A percentile compares a stretch with the other conserved stretches of the same genome.
Conservation (phyloP, 2,329 filamentous ascomycete species). For the Paraphaeosphaeria sporulosa region DNA sequence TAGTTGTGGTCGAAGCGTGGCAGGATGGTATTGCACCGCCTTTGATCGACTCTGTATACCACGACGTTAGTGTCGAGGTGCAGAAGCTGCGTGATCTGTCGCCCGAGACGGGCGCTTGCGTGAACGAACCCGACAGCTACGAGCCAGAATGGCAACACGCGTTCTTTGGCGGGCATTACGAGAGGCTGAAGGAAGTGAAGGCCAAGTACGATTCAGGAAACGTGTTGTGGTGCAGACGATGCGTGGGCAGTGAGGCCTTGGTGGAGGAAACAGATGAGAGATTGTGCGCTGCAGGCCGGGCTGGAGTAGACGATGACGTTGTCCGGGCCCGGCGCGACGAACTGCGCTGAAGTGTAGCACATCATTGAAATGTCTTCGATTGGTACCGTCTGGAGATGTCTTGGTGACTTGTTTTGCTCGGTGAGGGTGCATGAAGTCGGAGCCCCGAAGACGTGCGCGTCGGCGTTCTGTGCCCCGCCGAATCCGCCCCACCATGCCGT, state of each 20-base stretch:
- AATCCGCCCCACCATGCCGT: slow-evolving; percentile 22
- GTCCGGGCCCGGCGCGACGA: background rate
- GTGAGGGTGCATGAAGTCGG: too few relatives aligned
- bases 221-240: slow-evolving; percentile 33
- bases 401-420: too few relatives aligned
- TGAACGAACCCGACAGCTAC: slow-evolving; percentile 37
- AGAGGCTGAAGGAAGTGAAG: slow-evolving; percentile 27
- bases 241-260: slow-evolving; percentile 39
- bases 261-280: slow-evolving; percentile 24
- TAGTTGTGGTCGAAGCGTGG: slow-evolving; percentile 28
- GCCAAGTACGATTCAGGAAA: slow-evolving; percentile 29
- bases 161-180: slow-evolving; percentile 34
- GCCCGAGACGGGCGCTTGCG: slow-evolving; percentile 37
- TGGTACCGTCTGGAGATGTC: too few relatives aligned
- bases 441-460: too few relatives aligned
- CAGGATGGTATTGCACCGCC: slow-evolving; percentile 18
- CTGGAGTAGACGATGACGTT: background rate
- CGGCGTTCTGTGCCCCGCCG: background rate
- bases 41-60: slow-evolving; percentile 24
- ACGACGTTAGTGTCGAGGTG: slow-evolving; percentile 29
- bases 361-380: too few relatives aligned
- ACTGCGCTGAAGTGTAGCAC: background rate
- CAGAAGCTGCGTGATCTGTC: slow-evolving; percentile 24
- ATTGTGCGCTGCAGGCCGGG: slow-evolving; percentile 22
- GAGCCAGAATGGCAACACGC: slow-evolving; percentile 35